Conservation (phyloP, 2,329 filamentous ascomycete species). For the Fusarium sp. region DNA sequence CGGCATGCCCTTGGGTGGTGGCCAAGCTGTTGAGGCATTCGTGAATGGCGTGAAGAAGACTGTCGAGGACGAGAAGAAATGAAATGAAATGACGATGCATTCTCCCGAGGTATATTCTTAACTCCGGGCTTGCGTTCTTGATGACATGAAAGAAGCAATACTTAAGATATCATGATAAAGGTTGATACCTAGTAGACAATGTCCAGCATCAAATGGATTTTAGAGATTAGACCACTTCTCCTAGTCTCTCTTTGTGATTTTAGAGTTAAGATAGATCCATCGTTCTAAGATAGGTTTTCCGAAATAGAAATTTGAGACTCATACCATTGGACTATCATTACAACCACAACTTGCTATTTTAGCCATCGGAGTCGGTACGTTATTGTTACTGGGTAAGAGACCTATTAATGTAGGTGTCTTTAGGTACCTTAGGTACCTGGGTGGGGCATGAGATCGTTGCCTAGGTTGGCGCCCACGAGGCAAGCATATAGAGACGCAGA, state of each 20-base stretch:
- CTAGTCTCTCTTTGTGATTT: neutral
- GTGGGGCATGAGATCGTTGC: conserved; percentile 13
- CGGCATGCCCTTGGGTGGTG: conserved; percentile 86
- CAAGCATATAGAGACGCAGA: conserved; percentile 6
- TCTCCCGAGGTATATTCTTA: neutral
- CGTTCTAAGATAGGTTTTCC: neutral
- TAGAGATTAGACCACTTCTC: neutral
- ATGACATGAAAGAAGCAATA: neutral
- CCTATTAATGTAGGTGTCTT: neutral
- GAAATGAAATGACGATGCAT: conserved; percentile 15
- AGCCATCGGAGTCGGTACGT: too few relatives aligned
- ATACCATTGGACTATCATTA: neutral
- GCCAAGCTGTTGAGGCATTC: conserved; percentile 90
- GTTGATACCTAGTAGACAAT: conserved; percentile 17
- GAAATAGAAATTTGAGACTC: neutral
- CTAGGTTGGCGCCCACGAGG: conserved; percentile 3
- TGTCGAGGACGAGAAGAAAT: conserved; percentile 68
- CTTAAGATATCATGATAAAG: conserved; percentile 17
- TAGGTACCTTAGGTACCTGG: neutral
- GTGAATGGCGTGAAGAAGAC: conserved; percentile 87
- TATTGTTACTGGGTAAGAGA: too few relatives aligned
- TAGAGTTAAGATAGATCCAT: neutral
- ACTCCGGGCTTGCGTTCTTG: conserved; percentile 9
- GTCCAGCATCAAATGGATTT: conserved; percentile 5
- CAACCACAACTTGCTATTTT: too few relatives aligned